Conservation (phyloP, 1,284 basidiomycete genomes). For the Coniophora puteana region DNA sequence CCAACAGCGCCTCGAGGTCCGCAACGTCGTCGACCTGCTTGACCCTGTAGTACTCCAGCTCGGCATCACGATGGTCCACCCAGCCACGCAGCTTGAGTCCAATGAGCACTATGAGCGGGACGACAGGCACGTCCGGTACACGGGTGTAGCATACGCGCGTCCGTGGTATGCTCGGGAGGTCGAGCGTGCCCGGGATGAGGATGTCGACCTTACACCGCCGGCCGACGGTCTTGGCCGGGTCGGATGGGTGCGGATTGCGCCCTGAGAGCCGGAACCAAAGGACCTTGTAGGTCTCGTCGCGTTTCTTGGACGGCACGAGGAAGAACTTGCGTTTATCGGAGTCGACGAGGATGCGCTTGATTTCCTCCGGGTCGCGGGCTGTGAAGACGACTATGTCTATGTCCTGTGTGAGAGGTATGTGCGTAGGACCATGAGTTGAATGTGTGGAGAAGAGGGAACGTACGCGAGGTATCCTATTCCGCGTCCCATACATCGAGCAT, state of each 20-base stretch:
- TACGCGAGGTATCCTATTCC: neutral
- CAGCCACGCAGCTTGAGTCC: conserved; percentile 50
- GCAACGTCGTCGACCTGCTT: conserved; percentile 40
- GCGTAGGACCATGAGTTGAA: neutral
- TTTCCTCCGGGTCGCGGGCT: conserved; percentile 29
- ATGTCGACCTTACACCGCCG: conserved; percentile 49
- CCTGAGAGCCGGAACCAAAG: conserved; percentile 37
- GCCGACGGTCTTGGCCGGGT: neutral
- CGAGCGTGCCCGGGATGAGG: conserved; percentile 41
- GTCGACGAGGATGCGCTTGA: conserved; percentile 38
- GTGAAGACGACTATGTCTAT: conserved; percentile 47
- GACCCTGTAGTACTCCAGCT: conserved; percentile 25
- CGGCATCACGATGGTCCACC: conserved; percentile 39
- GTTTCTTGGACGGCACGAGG: conserved; percentile 35
- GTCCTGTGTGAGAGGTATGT: conserved; percentile 34
- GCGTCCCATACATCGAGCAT: neutral
- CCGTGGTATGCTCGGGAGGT: conserved; percentile 36
- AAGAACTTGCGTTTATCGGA: conserved; percentile 34
- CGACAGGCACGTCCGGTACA: conserved; percentile 32
- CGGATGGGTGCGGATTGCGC: neutral
- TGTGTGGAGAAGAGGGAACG: neutral
- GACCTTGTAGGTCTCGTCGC: conserved; percentile 38
- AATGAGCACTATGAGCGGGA: conserved; percentile 42
- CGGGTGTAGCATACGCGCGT: conserved; percentile 21
- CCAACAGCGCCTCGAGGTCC: conserved; percentile 40